Evolutionary conservation across 108 stramenopile genomes (phyloP).

Genomic region (Cyclotella sp.): DNA sequence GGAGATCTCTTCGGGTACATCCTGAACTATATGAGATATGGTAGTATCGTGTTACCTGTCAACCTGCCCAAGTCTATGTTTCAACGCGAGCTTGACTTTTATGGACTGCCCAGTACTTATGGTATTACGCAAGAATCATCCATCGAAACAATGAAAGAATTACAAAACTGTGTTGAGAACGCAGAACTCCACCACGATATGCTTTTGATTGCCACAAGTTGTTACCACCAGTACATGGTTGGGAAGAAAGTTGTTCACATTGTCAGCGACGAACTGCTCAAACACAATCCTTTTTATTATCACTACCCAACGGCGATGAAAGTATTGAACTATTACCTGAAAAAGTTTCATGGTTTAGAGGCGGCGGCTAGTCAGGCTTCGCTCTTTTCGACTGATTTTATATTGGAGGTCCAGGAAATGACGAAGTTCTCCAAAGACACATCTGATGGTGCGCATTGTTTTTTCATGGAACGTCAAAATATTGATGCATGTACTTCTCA

Average conservation of each 20-base stretch:
- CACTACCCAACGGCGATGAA: not conserved
- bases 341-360: constrained; percentile 4
- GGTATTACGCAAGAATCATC: constrained; percentile 8
- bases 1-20: constrained; percentile 7
- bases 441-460: not conserved
- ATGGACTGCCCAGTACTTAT: not conserved
- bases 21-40: constrained; percentile 10
- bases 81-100: constrained; percentile 14
- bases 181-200: constrained; percentile 15
- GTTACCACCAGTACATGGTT: constrained; percentile 10
- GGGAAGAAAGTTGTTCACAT: constrained; percentile 1
- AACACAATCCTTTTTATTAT: constrained; percentile 14
- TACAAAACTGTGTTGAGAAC: not conserved
- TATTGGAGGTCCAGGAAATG: constrained; percentile 3
- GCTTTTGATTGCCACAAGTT: constrained; percentile 11
- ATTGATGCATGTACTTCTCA: not conserved
- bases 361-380: not conserved
- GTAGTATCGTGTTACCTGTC: constrained; percentile 2
- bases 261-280: not conserved
- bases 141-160: constrained; percentile 15
- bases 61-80: constrained; percentile 9
- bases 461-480: too few relatives aligned
- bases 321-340: constrained; percentile 17
- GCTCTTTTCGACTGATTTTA: not conserved
- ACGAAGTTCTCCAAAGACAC: not conserved